Evolutionary conservation across 257 asterid genomes (phyloP), one percentile per base, ranked within the genome.

Genomic region (Rhazya stricta): DNA sequence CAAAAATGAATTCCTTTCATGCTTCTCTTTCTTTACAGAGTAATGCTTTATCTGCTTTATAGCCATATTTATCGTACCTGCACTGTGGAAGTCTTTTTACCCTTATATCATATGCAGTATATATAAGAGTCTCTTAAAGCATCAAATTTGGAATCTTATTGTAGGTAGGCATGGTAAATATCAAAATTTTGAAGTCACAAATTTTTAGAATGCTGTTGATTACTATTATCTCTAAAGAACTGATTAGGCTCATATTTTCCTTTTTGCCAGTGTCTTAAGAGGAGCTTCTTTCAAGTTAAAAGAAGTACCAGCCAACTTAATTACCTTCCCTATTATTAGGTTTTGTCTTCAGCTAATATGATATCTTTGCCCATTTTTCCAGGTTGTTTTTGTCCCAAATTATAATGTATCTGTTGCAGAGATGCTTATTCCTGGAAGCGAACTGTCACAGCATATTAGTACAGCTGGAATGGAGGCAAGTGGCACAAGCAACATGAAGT

Each of bases 381-480:
- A 95, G 99, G 92, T 95, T 11, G 91, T 95, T 69, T 92, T 95
- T 57, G 96, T 95, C 75, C 99, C 99, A 82, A 95, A 95, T 81
- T 95, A 95, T 86, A 95, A 95, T 69, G 99, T 95, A 7, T 89
- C 99, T 18, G 98, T 95, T 84, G 99, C 99, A 4, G 99, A 95
- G 92, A 81, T 95, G 76, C 97, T 95, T 86, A 92, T 95, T 75
- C 99, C 98, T 0, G 99, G 99, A 73, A 95, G 99, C 81, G 99
- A 95, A 83, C 80, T 95, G 76, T 95, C 99, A 36, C 99, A 95
- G 82, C 99, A 95, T 78, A 92, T 95, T 80, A 95, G 99, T 76
- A 95, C 99, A 70, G 98, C 98, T 46, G 99, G 99, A 74, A 95
- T 95, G 99, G 99, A 95, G 83, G 99, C 99, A 69, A 95, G 99